Evolutionary conservation across 371 early-diverging fungal species (phyloP).

Genomic region (Mortierella sp.): DNA sequence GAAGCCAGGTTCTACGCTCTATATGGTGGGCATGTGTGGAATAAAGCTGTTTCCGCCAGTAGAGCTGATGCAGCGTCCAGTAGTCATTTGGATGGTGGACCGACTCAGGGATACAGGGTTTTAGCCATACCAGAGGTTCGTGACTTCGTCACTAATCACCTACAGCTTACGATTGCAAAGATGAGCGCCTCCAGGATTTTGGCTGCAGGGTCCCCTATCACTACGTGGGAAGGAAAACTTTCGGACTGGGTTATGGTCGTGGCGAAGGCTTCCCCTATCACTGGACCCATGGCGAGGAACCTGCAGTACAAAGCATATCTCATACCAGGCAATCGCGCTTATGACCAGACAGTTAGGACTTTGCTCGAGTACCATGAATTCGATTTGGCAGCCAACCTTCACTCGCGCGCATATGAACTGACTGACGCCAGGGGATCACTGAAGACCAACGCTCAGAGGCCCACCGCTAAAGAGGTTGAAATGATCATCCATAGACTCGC

Average conservation of each 20-base stretch:
- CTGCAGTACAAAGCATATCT: slow-evolving; percentile 11
- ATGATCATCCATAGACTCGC: slow-evolving; percentile 22
- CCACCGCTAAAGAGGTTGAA: slow-evolving; percentile 11
- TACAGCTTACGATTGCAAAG: slow-evolving; percentile 20
- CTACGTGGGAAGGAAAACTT: slow-evolving; percentile 22
- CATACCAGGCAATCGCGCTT: slow-evolving; percentile 17
- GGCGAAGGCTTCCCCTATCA: slow-evolving; percentile 13
- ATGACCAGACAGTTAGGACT: slow-evolving; percentile 11
- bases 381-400: slow-evolving; percentile 33
- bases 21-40: slow-evolving; percentile 26
- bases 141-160: slow-evolving; percentile 3
- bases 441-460: not conserved
- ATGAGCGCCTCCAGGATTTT: slow-evolving; percentile 19
- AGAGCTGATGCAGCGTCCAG: not conserved
- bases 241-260: slow-evolving; percentile 39
- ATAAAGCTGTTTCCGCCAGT: not conserved
- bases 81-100: not conserved
- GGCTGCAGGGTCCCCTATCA: not conserved
- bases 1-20: slow-evolving; percentile 26
- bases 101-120: not conserved
- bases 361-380: slow-evolving; percentile 26
- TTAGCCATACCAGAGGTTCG: slow-evolving; percentile 6
- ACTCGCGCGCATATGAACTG: slow-evolving; percentile 18
- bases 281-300: slow-evolving; percentile 25
- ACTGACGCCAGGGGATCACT: not conserved